phyloP scores from a whole-genome alignment of 148 eudicot genomes.

The Arbutus unedo region DNA sequence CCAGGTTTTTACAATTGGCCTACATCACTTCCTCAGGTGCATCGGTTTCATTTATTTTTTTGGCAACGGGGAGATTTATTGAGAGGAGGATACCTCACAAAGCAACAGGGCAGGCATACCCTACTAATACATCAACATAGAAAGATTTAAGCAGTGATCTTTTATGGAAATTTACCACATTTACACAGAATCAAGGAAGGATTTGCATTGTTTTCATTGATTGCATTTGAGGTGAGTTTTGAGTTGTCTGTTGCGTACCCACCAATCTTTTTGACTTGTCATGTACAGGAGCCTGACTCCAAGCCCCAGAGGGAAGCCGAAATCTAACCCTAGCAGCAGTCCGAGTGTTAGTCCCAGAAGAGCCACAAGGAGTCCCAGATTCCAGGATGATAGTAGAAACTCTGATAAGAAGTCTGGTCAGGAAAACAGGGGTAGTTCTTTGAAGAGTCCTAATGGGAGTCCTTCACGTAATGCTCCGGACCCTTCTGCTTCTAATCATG shows the following conservation, averaged over 20 bases:
- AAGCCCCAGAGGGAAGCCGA: constrained; percentile 35
- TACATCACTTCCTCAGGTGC: constrained; percentile 1
- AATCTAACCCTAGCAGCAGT: constrained; percentile 34
- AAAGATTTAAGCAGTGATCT: not conserved
- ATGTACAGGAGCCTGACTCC: constrained; percentile 39
- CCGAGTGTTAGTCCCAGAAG: constrained; percentile 44
- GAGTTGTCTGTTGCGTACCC: not conserved
- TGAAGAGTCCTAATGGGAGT: constrained; percentile 33
- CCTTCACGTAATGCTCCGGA: constrained; percentile 29
- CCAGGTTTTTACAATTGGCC: constrained; percentile 47
- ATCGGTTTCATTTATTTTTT: not conserved
- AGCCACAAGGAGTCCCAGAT: constrained; percentile 18
- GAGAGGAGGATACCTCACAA: not conserved
- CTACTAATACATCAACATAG: not conserved
- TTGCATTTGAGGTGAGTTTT: constrained; percentile 5
- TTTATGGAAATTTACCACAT: not conserved
- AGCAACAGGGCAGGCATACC: not conserved
- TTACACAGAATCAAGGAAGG: not conserved
- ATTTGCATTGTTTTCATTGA: not conserved
- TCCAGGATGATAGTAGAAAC: constrained; percentile 17
- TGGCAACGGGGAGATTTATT: not conserved
- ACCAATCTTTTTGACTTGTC: not conserved
- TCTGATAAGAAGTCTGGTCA: constrained; percentile 17
- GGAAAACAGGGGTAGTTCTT: constrained; percentile 16
- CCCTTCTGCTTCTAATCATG: constrained; percentile 39